Base-by-base conservation (phyloP, 139 green algal genomes). In the Limnomonas spitsbergensis region DNA sequence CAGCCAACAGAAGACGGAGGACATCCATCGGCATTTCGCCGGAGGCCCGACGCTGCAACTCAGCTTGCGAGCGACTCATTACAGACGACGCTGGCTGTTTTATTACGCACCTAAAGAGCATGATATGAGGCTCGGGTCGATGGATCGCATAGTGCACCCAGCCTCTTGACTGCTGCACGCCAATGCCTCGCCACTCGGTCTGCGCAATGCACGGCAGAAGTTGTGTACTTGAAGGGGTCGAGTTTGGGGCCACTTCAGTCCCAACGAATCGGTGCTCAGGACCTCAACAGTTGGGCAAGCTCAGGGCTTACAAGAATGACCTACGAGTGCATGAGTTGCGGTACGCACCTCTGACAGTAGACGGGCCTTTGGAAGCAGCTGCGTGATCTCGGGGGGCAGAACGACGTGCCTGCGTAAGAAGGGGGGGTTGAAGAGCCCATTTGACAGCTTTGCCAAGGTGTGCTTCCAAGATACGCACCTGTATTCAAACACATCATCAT, bases 141-240 rank as follows among this genome's bases (percentile, higher is more conserved):
- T 98, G 95, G 52, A 98, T 95, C 27, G 93, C 93, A 73, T 98
- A 98, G 85, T 98, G 93, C 26, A 97, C 92, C 96, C 96, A 99
- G 54, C 96, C 96, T 3, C 94, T 85, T 0, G 93, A 98, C 85
- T 99, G 96, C 85, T 98, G 94, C 37, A 99, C 94, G 35, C 96
- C 96, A 9, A 98, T 77, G n/a, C 81, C 85, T 2, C 96, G 88
- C 96, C 96, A 99, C 74, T 99, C 96, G 2, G 40, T 20, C 70
- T 85, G 40, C 53, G 56, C 31, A 42, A 69, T 38, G 27, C 6
- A 7, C 24, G 32, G 69, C 29, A 66, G 31, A 26, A 24, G 14
- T 61, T 61, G 24, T n/a, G 47, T 61, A 61, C 47, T n/a, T 61
- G n/a, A n/a, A n/a, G n/a, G n/a, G n/a, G n/a, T n/a, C n/a, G n/a